Evolutionary conservation across 1,284 basidiomycete genomes (phyloP).

Genomic region (Apiotrichum veenhuisii): DNA sequence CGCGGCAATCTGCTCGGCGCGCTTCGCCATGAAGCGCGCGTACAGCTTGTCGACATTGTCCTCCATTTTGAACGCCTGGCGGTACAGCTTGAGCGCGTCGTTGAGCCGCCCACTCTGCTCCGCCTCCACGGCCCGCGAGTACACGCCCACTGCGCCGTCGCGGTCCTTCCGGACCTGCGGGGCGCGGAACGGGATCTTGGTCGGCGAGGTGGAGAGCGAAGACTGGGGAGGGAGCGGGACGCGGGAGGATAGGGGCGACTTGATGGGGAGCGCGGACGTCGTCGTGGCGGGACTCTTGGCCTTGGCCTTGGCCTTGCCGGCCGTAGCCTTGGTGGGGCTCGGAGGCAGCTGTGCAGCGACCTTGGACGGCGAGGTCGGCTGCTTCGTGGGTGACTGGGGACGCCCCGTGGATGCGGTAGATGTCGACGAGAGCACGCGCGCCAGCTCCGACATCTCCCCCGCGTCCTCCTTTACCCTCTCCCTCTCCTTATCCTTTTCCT

Average conservation of each 20-base stretch:
- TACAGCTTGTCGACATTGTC: constrained; percentile 42
- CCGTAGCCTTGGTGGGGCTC: too few species aligned
- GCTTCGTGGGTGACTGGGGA: background rate
- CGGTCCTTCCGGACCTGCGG: constrained; percentile 21
- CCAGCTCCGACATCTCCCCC: too few species aligned
- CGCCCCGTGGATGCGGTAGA: background rate
- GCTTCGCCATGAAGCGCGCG: constrained; percentile 13
- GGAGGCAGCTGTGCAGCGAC: too few species aligned
- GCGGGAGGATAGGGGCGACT: background rate
- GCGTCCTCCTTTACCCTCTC: constrained; percentile 43
- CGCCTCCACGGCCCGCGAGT: constrained; percentile 63
- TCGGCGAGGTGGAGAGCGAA: background rate
- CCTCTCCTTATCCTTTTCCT: background rate
- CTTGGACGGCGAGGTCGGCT: background rate
- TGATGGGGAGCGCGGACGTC: background rate
- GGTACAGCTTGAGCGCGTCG: constrained; percentile 68
- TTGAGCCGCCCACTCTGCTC: constrained; percentile 72
- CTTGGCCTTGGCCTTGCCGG: constrained; percentile 2
- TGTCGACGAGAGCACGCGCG: too few species aligned
- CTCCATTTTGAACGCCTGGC: constrained; percentile 71
- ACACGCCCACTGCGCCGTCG: constrained; percentile 59
- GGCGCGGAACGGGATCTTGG: constrained; percentile 16
- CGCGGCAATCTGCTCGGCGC: constrained; percentile 4
- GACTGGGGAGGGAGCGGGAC: too few species aligned
- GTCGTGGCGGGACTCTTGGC: background rate